Evolutionary conservation across 2,329 filamentous ascomycete genomes (phyloP).

Genomic region (Diaporthe sp.): DNA sequence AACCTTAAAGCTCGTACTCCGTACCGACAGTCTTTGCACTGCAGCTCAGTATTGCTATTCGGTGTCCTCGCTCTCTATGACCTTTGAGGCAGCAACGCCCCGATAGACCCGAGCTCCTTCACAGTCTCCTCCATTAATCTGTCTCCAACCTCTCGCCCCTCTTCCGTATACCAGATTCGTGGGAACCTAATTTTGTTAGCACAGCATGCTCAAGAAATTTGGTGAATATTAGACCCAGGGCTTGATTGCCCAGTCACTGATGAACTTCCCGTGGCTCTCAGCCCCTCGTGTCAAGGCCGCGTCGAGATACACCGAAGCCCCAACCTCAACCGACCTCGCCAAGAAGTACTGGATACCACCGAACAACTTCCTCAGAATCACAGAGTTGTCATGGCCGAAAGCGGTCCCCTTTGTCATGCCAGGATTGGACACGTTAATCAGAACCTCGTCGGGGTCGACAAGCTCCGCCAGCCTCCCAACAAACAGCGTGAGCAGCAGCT

Average conservation of each 20-base stretch:
- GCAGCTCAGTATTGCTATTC: neutral
- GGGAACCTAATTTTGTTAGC: neutral
- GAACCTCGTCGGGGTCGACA: slow-evolving; percentile 54
- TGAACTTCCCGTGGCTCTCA: slow-evolving; percentile 5
- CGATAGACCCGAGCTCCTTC: neutral
- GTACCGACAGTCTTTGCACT: too few species aligned
- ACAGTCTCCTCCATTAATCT: neutral
- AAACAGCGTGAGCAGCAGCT: slow-evolving; percentile 52
- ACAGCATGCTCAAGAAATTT: too few species aligned
- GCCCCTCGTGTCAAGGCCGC: neutral
- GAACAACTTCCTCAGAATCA: neutral
- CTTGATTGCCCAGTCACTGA: slow-evolving; percentile 16
- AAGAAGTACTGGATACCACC: neutral
- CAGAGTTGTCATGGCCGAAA: slow-evolving; percentile 37
- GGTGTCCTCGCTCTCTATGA: neutral
- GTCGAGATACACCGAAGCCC: neutral
- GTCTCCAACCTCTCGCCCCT: neutral
- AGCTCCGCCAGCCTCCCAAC: slow-evolving; percentile 51
- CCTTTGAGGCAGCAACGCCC: neutral
- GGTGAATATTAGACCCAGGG: neutral
- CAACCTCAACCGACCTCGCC: neutral
- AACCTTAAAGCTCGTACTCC: too few species aligned
- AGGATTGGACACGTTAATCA: slow-evolving; percentile 62
- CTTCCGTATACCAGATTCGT: neutral
- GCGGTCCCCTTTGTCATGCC: slow-evolving; percentile 57